Percentiles rank a stretch among this genome's conserved stretches.
Conservation (phyloP, 345 rosid species). For the Citropsis articulata region DNA sequence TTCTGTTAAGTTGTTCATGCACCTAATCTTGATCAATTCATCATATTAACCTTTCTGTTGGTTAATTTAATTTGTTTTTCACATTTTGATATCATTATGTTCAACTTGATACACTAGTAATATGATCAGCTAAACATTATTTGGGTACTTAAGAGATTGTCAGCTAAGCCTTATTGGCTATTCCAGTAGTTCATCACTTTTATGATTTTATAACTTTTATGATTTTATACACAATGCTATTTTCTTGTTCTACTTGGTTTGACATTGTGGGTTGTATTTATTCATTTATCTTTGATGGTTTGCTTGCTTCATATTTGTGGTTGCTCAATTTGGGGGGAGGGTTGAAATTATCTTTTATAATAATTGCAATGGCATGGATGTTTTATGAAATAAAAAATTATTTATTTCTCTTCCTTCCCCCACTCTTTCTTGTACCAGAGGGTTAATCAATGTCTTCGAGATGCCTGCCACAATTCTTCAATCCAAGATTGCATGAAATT, state of each 20-base stretch:
- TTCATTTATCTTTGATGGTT: neutral
- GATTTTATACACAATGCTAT: neutral
- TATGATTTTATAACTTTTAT: neutral
- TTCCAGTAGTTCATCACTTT: neutral
- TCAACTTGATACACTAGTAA: neutral
- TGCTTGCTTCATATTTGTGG: neutral
- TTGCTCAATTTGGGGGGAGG: neutral
- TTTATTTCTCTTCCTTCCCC: neutral
- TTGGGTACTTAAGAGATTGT: neutral
- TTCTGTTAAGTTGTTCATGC: neutral
- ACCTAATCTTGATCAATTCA: neutral
- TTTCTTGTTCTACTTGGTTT: neutral
- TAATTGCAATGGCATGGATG: neutral
- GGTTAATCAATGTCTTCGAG: conserved; percentile 79
- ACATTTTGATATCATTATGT: neutral
- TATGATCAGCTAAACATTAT: neutral
- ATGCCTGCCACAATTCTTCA: conserved; percentile 42
- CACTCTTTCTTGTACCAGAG: conserved; percentile 45
- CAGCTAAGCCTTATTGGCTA: neutral
- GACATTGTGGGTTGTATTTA: neutral
- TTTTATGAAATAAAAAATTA: neutral
- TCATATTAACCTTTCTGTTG: neutral
- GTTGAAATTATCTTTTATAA: too few species aligned
- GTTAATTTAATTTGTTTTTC: neutral
- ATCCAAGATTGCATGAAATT: conserved; percentile 26